Evolutionary conservation across 768 basidiomycete genomes (phyloP), one percentile per base, ranked within the genome.

Genomic region (Phanerochaete carnosa): DNA sequence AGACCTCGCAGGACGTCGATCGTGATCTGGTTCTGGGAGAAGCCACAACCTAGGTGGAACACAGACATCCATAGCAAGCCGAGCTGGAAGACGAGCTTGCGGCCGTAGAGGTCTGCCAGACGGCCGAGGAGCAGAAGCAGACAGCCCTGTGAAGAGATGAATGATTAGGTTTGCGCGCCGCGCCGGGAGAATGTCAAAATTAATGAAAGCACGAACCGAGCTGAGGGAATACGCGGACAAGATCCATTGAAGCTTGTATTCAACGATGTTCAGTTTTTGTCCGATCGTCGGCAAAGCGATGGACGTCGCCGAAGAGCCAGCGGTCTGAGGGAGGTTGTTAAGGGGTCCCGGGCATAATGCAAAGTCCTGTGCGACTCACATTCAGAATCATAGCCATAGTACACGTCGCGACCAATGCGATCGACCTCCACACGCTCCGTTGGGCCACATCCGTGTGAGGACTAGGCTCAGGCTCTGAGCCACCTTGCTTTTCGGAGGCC

Each of bases 91-190:
- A 78, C 78, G 33, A 76, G 79, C 66, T 89, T 92, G 32, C 91
- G 80, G 1, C 94, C 92, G 63, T 88, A 86, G 2, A 91, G 73
- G 69, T 94, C 93, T 1, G 92, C 90, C 1, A 94, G 71, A n/a
- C 91, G 79, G 0, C 93, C 93, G 28, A 84, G 85, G 13, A 92
- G 80, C 11, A 94, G 77, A 2, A 94, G 80, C 12, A 94, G 76
- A 66, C 92, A 94, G 8, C 88, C 90, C 90, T 91, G 61, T 12
- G 25, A 15, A 23, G 7, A 49, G 19, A 11, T 11, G 4, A 45
- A 47, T 53, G 33, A 45, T 58, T 2, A 33, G 30, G 19, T 28
- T 22, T 12, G n/a, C n/a, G n/a, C n/a, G n/a, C n/a, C 35, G 59
- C 60, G n/a, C 23, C 9, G 22, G 29, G 35, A 30, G 58, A 35